phyloP scores from a whole-genome alignment of 345 rosid genomes.

The Eucalyptus erythrocorys region DNA sequence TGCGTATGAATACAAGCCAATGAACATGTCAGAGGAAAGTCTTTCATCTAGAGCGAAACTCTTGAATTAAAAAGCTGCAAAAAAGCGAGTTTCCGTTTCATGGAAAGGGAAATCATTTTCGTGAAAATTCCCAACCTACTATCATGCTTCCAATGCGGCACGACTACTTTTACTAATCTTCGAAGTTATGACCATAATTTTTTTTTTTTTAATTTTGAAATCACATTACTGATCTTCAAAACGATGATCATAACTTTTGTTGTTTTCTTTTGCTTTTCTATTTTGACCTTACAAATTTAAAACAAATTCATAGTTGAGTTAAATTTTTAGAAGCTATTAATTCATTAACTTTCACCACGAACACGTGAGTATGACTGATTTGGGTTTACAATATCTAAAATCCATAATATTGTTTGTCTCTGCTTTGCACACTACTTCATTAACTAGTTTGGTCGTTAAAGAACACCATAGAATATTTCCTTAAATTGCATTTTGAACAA shows the following conservation, averaged over 20 bases:
- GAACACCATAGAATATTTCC: neutral
- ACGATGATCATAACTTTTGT: neutral
- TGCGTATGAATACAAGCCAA: accelerated
- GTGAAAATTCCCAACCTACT: accelerated
- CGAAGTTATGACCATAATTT: neutral
- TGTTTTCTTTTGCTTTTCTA: neutral
- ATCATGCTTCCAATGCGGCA: neutral
- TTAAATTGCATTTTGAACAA: neutral
- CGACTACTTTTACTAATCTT: neutral
- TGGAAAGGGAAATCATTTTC: neutral
- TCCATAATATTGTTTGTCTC: neutral
- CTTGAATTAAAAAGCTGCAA: neutral
- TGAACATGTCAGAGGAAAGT: neutral
- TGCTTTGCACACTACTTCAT: neutral
- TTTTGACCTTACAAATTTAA: neutral
- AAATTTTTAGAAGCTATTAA: neutral
- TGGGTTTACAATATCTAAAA: neutral
- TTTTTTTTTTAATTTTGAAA: accelerated
- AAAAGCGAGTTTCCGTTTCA: neutral
- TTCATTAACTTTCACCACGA: neutral
- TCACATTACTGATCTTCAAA: neutral
- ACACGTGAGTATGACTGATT: neutral
- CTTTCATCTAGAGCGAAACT: accelerated
- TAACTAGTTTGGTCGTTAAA: neutral
- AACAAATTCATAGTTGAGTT: neutral